A percentile compares a stretch with the other conserved stretches of the same genome.
Evolutionary conservation across 176 grass and related monocot genomes (phyloP).

Genomic region (Cocos nucifera): DNA sequence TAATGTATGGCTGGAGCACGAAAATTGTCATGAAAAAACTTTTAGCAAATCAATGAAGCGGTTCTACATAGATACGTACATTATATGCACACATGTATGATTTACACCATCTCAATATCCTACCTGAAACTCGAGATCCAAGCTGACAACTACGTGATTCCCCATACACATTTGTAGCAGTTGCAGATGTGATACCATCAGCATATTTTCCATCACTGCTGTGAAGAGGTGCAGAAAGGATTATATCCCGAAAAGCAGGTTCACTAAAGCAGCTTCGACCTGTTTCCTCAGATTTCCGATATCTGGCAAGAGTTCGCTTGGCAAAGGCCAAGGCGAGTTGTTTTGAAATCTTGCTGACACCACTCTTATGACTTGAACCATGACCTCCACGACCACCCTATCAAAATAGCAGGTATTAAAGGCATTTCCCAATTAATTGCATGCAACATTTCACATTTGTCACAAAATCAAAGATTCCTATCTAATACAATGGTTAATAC

Average conservation of each 20-base stretch:
- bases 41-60: too few relatives aligned
- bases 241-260: slow-evolving; percentile 36
- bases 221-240: slow-evolving; percentile 36
- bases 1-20: too few relatives aligned
- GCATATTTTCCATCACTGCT: slow-evolving; percentile 25
- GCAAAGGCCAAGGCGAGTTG: slow-evolving; percentile 66
- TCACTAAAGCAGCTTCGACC: slow-evolving; percentile 75
- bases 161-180: slow-evolving; percentile 2
- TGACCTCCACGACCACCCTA: slow-evolving; percentile 40
- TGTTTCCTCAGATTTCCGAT: slow-evolving; percentile 56
- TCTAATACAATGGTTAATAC: too few relatives aligned
- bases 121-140: too few relatives aligned
- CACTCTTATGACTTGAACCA: slow-evolving; percentile 67
- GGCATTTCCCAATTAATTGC: too few relatives aligned
- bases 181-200: slow-evolving; percentile 31
- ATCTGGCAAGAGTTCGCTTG: slow-evolving; percentile 61
- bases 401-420: too few relatives aligned
- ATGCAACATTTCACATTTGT: too few relatives aligned
- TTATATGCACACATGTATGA: too few relatives aligned
- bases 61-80: too few relatives aligned
- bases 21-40: too few relatives aligned
- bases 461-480: too few relatives aligned
- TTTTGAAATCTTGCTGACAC: slow-evolving; percentile 58
- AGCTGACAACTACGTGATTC: not conserved
- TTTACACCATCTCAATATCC: too few relatives aligned